Percentiles rank a stretch among this genome's conserved stretches.
Conservation (phyloP, 148 eudicot species). For the Rhododendron simsii region DNA sequence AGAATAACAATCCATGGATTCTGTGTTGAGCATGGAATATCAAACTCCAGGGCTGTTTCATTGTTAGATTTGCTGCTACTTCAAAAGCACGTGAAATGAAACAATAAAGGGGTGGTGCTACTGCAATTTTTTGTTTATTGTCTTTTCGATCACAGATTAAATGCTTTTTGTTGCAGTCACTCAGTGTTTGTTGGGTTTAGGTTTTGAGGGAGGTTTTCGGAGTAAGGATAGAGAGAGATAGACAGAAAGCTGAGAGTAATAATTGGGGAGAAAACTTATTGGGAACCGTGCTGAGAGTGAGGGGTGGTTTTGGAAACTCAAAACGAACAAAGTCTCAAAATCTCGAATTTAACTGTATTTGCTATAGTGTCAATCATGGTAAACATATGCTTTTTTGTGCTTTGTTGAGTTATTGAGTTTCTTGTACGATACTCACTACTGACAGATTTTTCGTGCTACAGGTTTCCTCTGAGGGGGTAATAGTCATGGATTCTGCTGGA, state of each 20-base stretch:
- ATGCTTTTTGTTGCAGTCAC: neutral
- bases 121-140: neutral
- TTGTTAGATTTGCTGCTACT: neutral
- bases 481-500: conserved; percentile 56
- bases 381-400: neutral
- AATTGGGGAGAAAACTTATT: no score
- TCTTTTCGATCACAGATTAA: neutral
- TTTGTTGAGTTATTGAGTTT: neutral
- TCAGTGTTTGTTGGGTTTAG: no score
- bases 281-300: no score
- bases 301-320: no score
- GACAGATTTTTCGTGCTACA: conserved; percentile 21
- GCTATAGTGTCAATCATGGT: neutral
- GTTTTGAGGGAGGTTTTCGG: no score
- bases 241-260: no score
- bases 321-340: neutral
- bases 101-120: neutral
- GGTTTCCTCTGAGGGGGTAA: conserved; percentile 47
- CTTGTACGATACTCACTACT: neutral
- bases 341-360: neutral
- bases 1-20: neutral
- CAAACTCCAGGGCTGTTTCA: neutral
- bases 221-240: no score
- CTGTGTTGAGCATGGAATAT: neutral
- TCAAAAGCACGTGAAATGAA: no score